These are phyloP conservation scores for Pyrus betulifolia DNA, from an alignment of 306 rosid genomes.

Conservation along the genomic window DNA sequence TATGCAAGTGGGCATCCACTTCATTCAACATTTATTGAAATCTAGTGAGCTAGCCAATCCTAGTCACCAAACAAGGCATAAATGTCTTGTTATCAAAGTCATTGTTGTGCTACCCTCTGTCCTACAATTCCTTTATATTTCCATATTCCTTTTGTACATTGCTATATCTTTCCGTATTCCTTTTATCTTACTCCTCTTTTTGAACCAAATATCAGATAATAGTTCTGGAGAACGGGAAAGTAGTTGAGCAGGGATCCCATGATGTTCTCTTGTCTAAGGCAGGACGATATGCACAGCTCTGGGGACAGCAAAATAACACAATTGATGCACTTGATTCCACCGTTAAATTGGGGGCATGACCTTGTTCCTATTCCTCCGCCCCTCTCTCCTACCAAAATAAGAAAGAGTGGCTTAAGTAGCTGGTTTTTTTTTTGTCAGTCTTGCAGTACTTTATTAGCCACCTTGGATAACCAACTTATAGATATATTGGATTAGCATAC, in stretches of 20 bases:
- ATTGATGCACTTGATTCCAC: constrained; percentile 64
- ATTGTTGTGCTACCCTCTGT: not conserved
- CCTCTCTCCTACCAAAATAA: not conserved
- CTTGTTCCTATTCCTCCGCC: constrained; percentile 3
- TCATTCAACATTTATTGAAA: not conserved
- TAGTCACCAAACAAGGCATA: not conserved
- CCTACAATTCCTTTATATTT: not conserved
- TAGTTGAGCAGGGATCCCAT: constrained; percentile 89
- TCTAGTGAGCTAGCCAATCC: not conserved
- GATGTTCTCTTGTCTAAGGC: constrained; percentile 67
- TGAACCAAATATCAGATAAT: constrained; percentile 45
- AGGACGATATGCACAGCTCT: constrained; percentile 95
- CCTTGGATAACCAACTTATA: constrained; percentile 7
- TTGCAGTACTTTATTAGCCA: not conserved
- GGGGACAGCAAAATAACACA: constrained; percentile 93
- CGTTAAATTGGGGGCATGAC: constrained; percentile 36
- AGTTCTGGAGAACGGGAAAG: constrained; percentile 94
- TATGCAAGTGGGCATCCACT: not conserved
- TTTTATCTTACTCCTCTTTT: not conserved
- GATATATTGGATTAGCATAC: constrained; percentile 6
- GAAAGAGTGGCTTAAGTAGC: not conserved
- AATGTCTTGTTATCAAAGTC: not conserved
- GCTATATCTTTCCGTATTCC: not conserved
- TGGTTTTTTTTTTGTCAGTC: not conserved
- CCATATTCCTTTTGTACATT: not conserved